A percentile compares a stretch with the other conserved stretches of the same genome.
Conservation (phyloP, 2,329 filamentous ascomycete species). For the Fusarium bactridioides region DNA sequence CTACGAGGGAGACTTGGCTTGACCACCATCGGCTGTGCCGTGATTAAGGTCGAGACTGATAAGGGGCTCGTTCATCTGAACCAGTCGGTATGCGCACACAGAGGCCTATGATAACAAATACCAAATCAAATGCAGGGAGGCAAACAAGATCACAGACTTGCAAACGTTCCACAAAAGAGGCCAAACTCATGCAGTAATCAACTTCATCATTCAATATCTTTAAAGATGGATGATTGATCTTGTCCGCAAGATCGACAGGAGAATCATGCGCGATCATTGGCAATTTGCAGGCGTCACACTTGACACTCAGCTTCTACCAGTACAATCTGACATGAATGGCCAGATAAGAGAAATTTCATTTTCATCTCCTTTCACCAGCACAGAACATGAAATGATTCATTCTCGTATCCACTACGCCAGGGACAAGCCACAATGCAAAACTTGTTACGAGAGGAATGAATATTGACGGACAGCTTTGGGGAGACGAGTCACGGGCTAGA, state of each 20-base stretch:
- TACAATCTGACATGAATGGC: neutral
- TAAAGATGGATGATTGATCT: slow-evolving; percentile 13
- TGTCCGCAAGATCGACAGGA: slow-evolving; percentile 38
- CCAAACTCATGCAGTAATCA: slow-evolving; percentile 1
- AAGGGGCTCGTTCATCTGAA: neutral
- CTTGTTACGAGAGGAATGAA: slow-evolving; percentile 17
- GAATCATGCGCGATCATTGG: slow-evolving; percentile 28
- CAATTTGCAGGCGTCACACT: neutral
- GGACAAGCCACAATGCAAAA: slow-evolving; percentile 6
- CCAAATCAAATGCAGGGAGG: slow-evolving; percentile 10
- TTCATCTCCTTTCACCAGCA: slow-evolving; percentile 3
- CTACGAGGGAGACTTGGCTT: slow-evolving; percentile 3
- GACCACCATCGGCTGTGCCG: slow-evolving; percentile 11
- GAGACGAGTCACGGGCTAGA: slow-evolving; percentile 25
- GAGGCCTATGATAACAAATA: neutral
- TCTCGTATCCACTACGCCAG: slow-evolving; percentile 22
- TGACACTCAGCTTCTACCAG: neutral
- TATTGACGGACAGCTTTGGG: slow-evolving; percentile 3
- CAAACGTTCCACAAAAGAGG: slow-evolving; percentile 10
- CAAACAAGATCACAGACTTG: neutral
- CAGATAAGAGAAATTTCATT: neutral
- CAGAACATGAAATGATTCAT: slow-evolving; percentile 21
- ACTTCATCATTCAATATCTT: slow-evolving; percentile 5
- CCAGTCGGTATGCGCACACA: neutral
- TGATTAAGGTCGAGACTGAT: neutral